These are phyloP conservation scores for Phycomyces blakesleeanus DNA, from an alignment of 192 early-diverging fungal genomes.

Conservation along the genomic window DNA sequence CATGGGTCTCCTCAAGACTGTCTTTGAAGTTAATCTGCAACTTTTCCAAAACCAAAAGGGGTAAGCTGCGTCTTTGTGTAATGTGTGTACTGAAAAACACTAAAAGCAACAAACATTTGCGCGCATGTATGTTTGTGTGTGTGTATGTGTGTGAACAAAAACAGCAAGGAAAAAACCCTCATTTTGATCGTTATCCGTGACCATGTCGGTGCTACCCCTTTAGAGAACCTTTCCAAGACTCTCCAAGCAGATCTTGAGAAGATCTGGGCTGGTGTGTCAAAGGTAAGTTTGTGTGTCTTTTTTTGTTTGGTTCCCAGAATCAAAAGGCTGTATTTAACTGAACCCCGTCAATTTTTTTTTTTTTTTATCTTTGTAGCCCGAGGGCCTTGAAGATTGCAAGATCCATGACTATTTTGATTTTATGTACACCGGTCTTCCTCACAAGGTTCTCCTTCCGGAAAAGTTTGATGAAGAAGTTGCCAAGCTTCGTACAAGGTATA, in stretches of 20 bases:
- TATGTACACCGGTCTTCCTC: constrained; percentile 82
- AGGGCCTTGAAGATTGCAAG: constrained; percentile 67
- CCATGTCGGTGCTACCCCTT: constrained; percentile 83
- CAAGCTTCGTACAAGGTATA: constrained; percentile 61
- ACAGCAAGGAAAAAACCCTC: constrained; percentile 83
- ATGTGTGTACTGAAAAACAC: too few relatives aligned
- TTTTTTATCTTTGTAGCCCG: constrained; percentile 52
- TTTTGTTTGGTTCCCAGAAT: not conserved
- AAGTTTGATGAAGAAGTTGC: constrained; percentile 73
- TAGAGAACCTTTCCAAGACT: constrained; percentile 75
- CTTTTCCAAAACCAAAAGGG: constrained; percentile 83
- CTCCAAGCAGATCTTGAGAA: constrained; percentile 79
- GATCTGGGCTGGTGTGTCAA: constrained; percentile 87
- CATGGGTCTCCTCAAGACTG: constrained; percentile 97
- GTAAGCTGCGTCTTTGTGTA: constrained; percentile 29
- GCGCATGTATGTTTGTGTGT: not conserved
- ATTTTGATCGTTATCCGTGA: constrained; percentile 97
- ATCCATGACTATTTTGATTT: constrained; percentile 92
- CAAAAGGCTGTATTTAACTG: not conserved
- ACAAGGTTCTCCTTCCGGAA: constrained; percentile 84
- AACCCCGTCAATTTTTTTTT: not conserved
- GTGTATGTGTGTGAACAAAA: not conserved
- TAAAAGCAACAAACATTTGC: too few relatives aligned
- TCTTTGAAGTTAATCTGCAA: constrained; percentile 98
- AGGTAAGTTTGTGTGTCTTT: constrained; percentile 41